Base-by-base conservation (phyloP, 2,329 filamentous ascomycete species). In the Dothiorella sarmentorum region DNA sequence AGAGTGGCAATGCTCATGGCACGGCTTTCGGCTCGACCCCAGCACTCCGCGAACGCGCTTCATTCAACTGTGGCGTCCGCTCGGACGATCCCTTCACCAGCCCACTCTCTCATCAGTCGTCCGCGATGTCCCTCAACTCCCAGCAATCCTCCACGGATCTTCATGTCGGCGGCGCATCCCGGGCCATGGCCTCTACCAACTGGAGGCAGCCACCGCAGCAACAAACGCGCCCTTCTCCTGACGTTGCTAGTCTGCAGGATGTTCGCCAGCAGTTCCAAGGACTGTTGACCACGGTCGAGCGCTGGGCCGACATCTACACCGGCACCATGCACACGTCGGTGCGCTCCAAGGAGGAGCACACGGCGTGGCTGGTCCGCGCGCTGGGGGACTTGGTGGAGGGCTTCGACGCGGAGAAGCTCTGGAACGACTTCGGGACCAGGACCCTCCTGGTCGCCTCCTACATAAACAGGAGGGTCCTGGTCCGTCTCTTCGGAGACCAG, bases 271-370 rank as follows among this genome's bases (percentile, higher is more conserved):
- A 17, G 18, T 26, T 37, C 7, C 18, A 20, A 7, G 20, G 15
- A 7, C 17, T 52, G 20, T 31, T 52, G 33, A 9, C 20, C 7
- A 33, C 20, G 5, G 18, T 52, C 33, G 31, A 52, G 47, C 20
- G 13, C 7, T 52, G 47, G 47, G 47, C 47, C 7, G 47, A 52
- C 33, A 15, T 52, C 18, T 52, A 37, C 31, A 35, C 29, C 15
- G 47, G 47, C 31, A 52, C 47, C 7, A 52, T 52, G 29, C 47
- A 52, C 20, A 52, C 47, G 9, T 52, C 47, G 7, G 47, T 52
- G 11, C 31, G 47, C 18, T 24, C 31, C 31, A 52, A 52, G 47
- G 47, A 52, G 33, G 18, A 15, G 47, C 31, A 29, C 18, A 18
- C 47, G n/a, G 31, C 31, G 10, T 31, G 37, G 3, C 20, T 52